Evolutionary conservation across 257 asterid genomes (phyloP).

Genomic region (Fraxinus pennsylvanica): DNA sequence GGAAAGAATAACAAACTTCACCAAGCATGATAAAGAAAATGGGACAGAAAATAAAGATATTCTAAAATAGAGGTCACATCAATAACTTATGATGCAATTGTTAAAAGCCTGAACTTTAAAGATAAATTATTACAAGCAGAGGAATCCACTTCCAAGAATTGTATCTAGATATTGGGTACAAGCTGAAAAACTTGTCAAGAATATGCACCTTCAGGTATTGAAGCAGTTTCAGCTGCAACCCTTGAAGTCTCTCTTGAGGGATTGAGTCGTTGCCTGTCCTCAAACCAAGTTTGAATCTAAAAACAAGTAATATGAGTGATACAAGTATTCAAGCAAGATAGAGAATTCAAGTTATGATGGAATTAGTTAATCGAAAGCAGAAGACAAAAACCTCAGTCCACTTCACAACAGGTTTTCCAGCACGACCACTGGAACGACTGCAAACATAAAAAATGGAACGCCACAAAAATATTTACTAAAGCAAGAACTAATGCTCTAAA

Average conservation of each 20-base stretch:
- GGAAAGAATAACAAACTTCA: background rate
- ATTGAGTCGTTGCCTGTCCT: conserved; percentile 42
- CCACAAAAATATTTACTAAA: conserved; percentile 1
- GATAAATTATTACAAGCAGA: background rate
- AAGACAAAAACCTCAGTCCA: too few relatives aligned
- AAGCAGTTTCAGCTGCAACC: conserved; percentile 28
- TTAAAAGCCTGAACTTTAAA: background rate
- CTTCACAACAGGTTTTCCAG: too few relatives aligned
- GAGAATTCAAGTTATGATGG: too few relatives aligned
- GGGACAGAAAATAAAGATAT: background rate
- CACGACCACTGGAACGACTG: conserved; percentile 30
- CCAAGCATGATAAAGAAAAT: background rate
- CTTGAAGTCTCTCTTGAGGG: conserved; percentile 36
- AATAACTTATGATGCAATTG: background rate
- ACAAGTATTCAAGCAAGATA: too few relatives aligned
- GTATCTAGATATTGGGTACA: conserved; percentile 9
- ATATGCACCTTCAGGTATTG: conserved; percentile 40
- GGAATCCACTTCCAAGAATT: conserved; percentile 1
- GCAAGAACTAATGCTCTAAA: conserved; percentile 1
- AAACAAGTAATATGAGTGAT: background rate
- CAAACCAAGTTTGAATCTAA: conserved; percentile 76
- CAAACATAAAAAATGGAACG: conserved; percentile 24
- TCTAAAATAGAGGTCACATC: background rate
- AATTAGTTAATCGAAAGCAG: too few relatives aligned
- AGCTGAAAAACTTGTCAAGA: conserved; percentile 12